These are phyloP conservation scores for Fraxinus baroniana DNA, from an alignment of 305 asterid species.

Conservation along the genomic window DNA sequence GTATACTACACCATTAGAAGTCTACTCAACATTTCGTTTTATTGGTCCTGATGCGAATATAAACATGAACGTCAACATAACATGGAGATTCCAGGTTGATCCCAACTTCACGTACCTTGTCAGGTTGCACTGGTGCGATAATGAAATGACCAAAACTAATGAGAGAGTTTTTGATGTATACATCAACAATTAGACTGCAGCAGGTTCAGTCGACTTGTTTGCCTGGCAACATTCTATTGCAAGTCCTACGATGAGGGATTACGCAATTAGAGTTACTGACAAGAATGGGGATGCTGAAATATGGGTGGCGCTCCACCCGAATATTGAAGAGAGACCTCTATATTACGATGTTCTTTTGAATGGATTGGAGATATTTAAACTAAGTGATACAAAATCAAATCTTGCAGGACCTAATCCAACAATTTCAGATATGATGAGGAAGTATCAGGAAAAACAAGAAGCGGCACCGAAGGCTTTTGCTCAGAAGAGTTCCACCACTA, in stretches of 20 bases:
- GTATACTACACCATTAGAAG: conserved; percentile 61
- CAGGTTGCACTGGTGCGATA: conserved; percentile 91
- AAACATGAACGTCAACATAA: conserved; percentile 50
- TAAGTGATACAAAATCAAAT: conserved; percentile 46
- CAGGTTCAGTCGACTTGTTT: conserved; percentile 37
- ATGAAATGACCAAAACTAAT: conserved; percentile 46
- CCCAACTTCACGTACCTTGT: conserved; percentile 67
- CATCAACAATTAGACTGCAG: conserved; percentile 66
- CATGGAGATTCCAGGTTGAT: conserved; percentile 77
- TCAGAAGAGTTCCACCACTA: neutral
- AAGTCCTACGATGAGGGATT: conserved; percentile 53
- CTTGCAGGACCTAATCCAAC: conserved; percentile 87
- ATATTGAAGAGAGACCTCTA: conserved; percentile 26
- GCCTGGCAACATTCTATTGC: conserved; percentile 35
- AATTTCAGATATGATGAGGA: conserved; percentile 71
- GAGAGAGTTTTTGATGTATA: conserved; percentile 61
- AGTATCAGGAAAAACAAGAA: conserved; percentile 37
- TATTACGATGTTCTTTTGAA: conserved; percentile 60
- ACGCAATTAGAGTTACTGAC: conserved; percentile 42
- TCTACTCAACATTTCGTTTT: conserved; percentile 52
- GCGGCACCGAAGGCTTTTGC: conserved; percentile 27
- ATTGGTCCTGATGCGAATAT: conserved; percentile 55
- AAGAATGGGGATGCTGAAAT: conserved; percentile 35
- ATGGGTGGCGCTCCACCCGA: conserved; percentile 63
- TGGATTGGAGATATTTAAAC: conserved; percentile 83